Percentiles rank a stretch among this genome's conserved stretches.
Evolutionary conservation across 345 rosid species (phyloP).

Genomic region (Arabis hirsuta): DNA sequence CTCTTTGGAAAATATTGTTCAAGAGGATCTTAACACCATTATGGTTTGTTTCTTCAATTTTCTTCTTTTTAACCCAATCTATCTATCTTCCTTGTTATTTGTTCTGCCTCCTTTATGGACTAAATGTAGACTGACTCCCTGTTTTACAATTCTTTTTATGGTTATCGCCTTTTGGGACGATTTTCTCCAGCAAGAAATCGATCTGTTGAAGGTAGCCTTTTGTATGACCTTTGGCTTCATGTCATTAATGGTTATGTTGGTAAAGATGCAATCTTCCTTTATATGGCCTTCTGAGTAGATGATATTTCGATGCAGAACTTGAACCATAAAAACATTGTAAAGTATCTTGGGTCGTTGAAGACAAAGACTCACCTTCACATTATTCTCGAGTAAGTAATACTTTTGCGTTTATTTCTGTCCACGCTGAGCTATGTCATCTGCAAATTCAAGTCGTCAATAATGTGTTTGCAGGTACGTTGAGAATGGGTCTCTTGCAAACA

Average conservation of each 20-base stretch:
- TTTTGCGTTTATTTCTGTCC: slow-evolving; percentile 20
- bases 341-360: slow-evolving; percentile 94
- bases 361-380: slow-evolving; percentile 95
- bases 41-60: slow-evolving; percentile 61
- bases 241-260: neutral
- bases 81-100: neutral
- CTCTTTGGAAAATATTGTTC: slow-evolving; percentile 96
- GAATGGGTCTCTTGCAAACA: slow-evolving; percentile 98
- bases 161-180: slow-evolving; percentile 40
- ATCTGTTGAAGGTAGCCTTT: slow-evolving; percentile 79
- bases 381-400: slow-evolving; percentile 83
- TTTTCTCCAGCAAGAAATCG: slow-evolving; percentile 90
- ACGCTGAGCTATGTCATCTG: slow-evolving; percentile 24
- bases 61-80: neutral
- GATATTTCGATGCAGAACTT: slow-evolving; percentile 61
- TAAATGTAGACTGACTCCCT: neutral
- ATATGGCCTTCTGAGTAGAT: slow-evolving; percentile 19
- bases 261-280: neutral
- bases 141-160: too few relatives aligned
- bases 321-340: slow-evolving; percentile 98
- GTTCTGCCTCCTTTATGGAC: neutral
- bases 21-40: slow-evolving; percentile 94
- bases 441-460: neutral
- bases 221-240: neutral
- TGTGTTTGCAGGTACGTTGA: slow-evolving; percentile 79